Evolutionary conservation across 192 early-diverging fungal species (phyloP), one percentile per base, ranked within the genome.

Genomic region (Backusella sp.): DNA sequence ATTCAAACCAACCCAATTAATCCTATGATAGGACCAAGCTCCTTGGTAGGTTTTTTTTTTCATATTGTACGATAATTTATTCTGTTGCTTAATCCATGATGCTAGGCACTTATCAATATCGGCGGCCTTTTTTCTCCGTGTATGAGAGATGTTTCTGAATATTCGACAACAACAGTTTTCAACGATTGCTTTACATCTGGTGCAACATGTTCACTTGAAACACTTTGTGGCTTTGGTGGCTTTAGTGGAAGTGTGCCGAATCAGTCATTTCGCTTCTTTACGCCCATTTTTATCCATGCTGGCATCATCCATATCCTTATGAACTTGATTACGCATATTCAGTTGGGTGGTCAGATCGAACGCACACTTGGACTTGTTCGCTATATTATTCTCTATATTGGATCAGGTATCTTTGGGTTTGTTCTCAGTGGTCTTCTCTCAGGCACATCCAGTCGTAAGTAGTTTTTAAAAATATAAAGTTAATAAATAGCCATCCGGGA

Each of bases 111-210:
- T 34, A 92, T 96, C 39, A 79, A 79, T 17, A 74, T 91, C 26
- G 95, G 95, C 15, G 93, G 93, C 1, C 84, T 93, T 6, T 96
- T 92, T 78, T 86, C 91, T 2, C 93, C 94, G 19, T 96, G 95
- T 78, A 96, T 96, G 87, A 81, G 89, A 21, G 62, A 73, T 41
- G 77, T 80, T 69, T 82, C 76, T 66, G 71, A 32, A 62, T 78
- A 69, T 62, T 76, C 71, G 34, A 72, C 76, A 23, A 56, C 37
- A 26, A 66, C 37, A 15, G 76, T 14, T 28, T 84, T 80, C 7
- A 59, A 15, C 1, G 28, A 52, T 36, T 77, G 76, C 46, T 77
- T 66, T 36, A 46, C 17, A 12, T 44, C 56, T 17, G 34, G 21
- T 53, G 17, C 26, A 36, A 72, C 52, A 26, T 95, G 94, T 81